phyloP scores from a whole-genome alignment of 306 rosid genomes.

The Acacia melanoxylon region DNA sequence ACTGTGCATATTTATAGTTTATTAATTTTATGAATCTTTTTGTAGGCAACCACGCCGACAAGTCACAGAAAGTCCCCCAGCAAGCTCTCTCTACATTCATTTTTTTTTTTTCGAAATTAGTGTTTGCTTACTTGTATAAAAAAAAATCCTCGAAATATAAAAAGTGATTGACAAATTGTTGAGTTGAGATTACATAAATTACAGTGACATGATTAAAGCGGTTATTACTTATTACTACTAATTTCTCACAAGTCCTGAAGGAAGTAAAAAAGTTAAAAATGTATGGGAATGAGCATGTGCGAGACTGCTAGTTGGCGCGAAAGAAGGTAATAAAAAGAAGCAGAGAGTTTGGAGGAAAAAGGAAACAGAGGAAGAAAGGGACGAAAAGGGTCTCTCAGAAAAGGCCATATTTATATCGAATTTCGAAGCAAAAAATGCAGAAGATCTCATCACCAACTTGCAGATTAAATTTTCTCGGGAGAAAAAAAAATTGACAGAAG shows the following conservation, averaged over 20 bases:
- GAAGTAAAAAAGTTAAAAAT: background rate
- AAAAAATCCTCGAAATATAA: background rate
- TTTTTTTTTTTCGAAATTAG: constrained; percentile 11
- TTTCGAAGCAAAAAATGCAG: background rate
- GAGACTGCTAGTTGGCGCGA: background rate
- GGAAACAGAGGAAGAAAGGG: background rate
- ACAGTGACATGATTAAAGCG: background rate
- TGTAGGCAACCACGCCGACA: constrained; percentile 82
- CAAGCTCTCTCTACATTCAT: constrained; percentile 31
- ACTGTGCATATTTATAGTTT: constrained; percentile 22
- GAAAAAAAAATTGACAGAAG: background rate
- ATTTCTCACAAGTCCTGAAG: background rate
- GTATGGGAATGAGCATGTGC: background rate
- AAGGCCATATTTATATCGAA: background rate
- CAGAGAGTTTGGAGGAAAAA: background rate
- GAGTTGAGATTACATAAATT: background rate
- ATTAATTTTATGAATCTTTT: constrained; percentile 35
- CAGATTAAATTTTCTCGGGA: background rate
- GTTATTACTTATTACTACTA: background rate
- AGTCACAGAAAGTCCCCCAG: constrained; percentile 55
- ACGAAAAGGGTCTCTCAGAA: background rate
- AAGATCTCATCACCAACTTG: background rate
- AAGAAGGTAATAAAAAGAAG: background rate
- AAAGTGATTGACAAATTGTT: background rate
- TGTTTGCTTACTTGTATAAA: background rate